Conservation (phyloP, 192 early-diverging fungal genomes). For the Coemansia umbellata region DNA sequence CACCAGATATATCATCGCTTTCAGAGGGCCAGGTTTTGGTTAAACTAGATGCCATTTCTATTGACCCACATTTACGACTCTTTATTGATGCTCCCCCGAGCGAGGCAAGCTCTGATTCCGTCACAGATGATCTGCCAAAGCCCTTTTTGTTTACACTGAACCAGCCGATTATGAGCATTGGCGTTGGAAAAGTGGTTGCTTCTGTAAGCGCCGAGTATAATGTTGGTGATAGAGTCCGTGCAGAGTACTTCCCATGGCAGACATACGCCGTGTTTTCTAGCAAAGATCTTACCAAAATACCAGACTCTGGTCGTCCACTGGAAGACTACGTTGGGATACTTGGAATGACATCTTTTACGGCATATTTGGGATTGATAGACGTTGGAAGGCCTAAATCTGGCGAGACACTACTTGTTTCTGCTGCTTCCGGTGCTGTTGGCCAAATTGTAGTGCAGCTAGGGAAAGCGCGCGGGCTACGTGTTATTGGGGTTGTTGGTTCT, state of each 20-base stretch:
- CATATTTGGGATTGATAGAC: slow-evolving; percentile 59
- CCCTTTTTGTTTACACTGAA: slow-evolving; percentile 45
- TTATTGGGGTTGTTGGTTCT: slow-evolving; percentile 78
- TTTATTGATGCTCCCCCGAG: slow-evolving; percentile 57
- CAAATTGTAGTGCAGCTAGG: slow-evolving; percentile 80
- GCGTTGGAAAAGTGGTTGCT: slow-evolving; percentile 62
- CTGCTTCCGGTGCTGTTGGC: slow-evolving; percentile 78
- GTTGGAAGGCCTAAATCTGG: slow-evolving; percentile 70
- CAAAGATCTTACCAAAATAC: slow-evolving; percentile 9
- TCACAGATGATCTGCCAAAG: background rate
- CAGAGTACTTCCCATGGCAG: slow-evolving; percentile 56
- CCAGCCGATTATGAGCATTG: slow-evolving; percentile 58
- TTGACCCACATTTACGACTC: slow-evolving; percentile 73
- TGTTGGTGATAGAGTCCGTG: slow-evolving; percentile 64
- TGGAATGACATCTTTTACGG: slow-evolving; percentile 82
- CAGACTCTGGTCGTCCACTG: slow-evolving; percentile 2
- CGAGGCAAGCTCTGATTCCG: slow-evolving; percentile 48
- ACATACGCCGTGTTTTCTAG: slow-evolving; percentile 53
- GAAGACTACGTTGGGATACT: slow-evolving; percentile 46
- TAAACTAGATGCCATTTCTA: slow-evolving; percentile 61
- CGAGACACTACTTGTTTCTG: slow-evolving; percentile 79
- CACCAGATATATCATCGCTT: slow-evolving; percentile 6
- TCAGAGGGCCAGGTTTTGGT: slow-evolving; percentile 43
- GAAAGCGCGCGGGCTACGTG: slow-evolving; percentile 68
- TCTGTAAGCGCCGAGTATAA: slow-evolving; percentile 54